Conservation (phyloP, 1,284 basidiomycete species). For the Moniliophthora roreri region DNA sequence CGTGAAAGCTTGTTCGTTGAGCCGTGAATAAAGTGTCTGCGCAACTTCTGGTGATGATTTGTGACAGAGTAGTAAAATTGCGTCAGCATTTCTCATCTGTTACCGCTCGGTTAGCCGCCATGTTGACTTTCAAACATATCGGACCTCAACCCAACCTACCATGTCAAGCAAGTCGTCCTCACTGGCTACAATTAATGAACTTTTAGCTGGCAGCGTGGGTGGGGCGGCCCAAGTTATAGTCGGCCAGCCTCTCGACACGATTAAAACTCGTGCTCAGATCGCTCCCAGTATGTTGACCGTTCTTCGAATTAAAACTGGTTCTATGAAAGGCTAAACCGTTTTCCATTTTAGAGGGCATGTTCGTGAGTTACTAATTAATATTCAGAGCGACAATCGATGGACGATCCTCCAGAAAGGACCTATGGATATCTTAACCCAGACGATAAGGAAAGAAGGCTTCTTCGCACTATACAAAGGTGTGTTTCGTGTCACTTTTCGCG, state of each 20-base stretch:
- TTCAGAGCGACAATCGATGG: background rate
- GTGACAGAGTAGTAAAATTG: background rate
- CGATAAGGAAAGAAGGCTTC: conserved; percentile 84
- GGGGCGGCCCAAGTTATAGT: conserved; percentile 54
- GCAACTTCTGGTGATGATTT: no score
- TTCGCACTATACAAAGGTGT: conserved; percentile 90
- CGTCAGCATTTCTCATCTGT: conserved; percentile 13
- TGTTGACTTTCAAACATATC: background rate
- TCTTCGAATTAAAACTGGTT: background rate
- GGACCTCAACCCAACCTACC: conserved; percentile 1
- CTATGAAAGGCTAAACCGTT: background rate
- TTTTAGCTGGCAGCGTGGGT: conserved; percentile 52
- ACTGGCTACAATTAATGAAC: conserved; percentile 40
- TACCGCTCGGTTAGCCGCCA: no score
- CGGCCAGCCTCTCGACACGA: conserved; percentile 65
- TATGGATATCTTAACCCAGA: conserved; percentile 84
- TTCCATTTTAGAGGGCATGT: conserved; percentile 63
- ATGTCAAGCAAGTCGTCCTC: conserved; percentile 10
- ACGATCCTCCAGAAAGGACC: conserved; percentile 72
- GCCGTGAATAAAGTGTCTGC: no score
- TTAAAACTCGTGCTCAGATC: conserved; percentile 56
- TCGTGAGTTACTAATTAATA: conserved; percentile 52
- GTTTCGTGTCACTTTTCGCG: conserved; percentile 6
- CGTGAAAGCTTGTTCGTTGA: no score
- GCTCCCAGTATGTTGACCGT: conserved; percentile 36